Conservation (phyloP, 345 rosid species). For the Acer saccharum region DNA sequence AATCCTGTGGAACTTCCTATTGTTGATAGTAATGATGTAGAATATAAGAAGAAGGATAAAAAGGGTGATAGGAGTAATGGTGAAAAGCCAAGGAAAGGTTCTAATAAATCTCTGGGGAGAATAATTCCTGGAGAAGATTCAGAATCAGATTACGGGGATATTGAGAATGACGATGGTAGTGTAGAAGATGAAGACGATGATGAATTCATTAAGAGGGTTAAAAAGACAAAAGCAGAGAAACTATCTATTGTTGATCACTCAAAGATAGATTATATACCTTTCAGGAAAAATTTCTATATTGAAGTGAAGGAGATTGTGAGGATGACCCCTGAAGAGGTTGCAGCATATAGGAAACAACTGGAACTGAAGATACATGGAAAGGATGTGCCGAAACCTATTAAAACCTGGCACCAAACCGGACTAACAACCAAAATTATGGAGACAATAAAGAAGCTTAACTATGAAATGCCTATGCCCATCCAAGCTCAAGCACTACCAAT, state of each 20-base stretch:
- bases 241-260: slow-evolving; percentile 89
- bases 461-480: slow-evolving; percentile 93
- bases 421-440: slow-evolving; percentile 83
- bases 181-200: slow-evolving; percentile 89
- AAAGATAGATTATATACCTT: slow-evolving; percentile 78
- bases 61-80: slow-evolving; percentile 43
- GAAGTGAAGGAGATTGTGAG: slow-evolving; percentile 87
- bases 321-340: slow-evolving; percentile 84
- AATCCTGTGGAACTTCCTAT: slow-evolving; percentile 36
- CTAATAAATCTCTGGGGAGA: slow-evolving; percentile 75
- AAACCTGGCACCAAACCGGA: slow-evolving; percentile 97
- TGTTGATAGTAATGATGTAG: slow-evolving; percentile 30
- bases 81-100: slow-evolving; percentile 54
- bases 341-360: slow-evolving; percentile 74
- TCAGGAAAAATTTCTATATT: slow-evolving; percentile 83
- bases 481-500: slow-evolving; percentile 95
- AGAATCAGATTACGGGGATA: slow-evolving; percentile 74
- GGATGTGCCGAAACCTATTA: slow-evolving; percentile 88
- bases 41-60: slow-evolving; percentile 32
- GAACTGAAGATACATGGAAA: slow-evolving; percentile 94
- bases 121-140: slow-evolving; percentile 97
- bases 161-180: slow-evolving; percentile 60
- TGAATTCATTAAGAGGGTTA: slow-evolving; percentile 97
- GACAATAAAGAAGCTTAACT: slow-evolving; percentile 81
- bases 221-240: slow-evolving; percentile 96